These are phyloP conservation scores for Chaetomidium leptoderma DNA, from an alignment of 495 filamentous ascomycete species.

Conservation along the genomic window DNA sequence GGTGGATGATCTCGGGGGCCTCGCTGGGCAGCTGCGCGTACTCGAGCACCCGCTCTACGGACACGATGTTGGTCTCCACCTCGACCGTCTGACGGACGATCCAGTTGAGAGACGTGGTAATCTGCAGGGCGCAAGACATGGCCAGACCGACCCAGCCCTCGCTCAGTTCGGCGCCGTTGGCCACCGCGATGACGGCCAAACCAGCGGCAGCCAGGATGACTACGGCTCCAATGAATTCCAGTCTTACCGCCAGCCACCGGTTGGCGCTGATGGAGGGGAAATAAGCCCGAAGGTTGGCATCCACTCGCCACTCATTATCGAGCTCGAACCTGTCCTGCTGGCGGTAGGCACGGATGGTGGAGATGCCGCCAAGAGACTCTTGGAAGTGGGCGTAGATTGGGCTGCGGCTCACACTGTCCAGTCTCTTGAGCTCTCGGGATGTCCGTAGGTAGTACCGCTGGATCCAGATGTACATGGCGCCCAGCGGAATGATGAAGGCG, in stretches of 20 bases:
- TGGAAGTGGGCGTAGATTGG: constrained; percentile 99
- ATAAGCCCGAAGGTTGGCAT: constrained; percentile 91
- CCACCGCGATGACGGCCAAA: constrained; percentile 76
- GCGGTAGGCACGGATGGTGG: constrained; percentile 94
- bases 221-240: constrained; percentile 94
- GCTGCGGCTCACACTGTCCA: constrained; percentile 92
- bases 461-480: constrained; percentile 81
- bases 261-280: constrained; percentile 96
- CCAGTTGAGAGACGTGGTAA: constrained; percentile 98
- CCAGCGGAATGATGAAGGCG: constrained; percentile 73
- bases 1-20: constrained; percentile 88
- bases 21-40: constrained; percentile 92
- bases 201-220: constrained; percentile 86
- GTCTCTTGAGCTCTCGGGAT: constrained; percentile 89
- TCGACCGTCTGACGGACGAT: constrained; percentile 98
- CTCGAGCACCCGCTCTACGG: constrained; percentile 95
- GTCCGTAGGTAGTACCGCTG: constrained; percentile 97
- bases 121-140: constrained; percentile 96
- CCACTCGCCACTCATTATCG: constrained; percentile 97
- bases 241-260: constrained; percentile 88
- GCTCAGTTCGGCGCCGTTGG: constrained; percentile 61
- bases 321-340: constrained; percentile 81
- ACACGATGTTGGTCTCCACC: constrained; percentile 98
- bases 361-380: constrained; percentile 89
- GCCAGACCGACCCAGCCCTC: constrained; percentile 84